A percentile compares a stretch with the other conserved stretches of the same genome.
Evolutionary conservation across 768 basidiomycete species (phyloP).

Genomic region (Amylocystis lapponica): DNA sequence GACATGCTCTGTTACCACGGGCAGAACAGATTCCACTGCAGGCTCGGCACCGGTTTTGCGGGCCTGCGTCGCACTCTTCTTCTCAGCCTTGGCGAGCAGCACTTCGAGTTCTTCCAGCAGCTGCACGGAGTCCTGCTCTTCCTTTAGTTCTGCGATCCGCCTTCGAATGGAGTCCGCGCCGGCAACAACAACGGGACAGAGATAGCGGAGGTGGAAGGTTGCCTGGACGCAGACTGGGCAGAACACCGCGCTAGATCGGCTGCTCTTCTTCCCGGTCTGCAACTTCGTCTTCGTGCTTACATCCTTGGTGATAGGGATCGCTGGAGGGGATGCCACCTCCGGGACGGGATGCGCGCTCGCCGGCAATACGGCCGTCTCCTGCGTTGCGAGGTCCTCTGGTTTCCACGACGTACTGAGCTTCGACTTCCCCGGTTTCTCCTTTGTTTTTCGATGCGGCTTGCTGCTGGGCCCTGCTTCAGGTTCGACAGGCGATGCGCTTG

Average conservation of each 20-base stretch:
- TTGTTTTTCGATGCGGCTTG: slow-evolving; percentile 7
- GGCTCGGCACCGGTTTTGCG: slow-evolving; percentile 12
- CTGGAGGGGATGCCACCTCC: background rate
- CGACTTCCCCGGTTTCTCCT: slow-evolving; percentile 4
- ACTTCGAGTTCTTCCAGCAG: slow-evolving; percentile 39
- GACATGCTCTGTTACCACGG: too few species aligned
- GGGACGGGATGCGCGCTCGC: background rate
- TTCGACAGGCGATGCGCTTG: background rate
- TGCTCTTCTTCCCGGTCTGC: slow-evolving; percentile 4
- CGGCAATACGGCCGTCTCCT: background rate
- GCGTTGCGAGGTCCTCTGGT: slow-evolving; percentile 6
- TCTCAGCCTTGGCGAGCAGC: slow-evolving; percentile 18
- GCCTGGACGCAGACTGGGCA: slow-evolving; percentile 43
- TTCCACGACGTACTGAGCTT: slow-evolving; percentile 11
- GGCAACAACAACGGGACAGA: slow-evolving; percentile 42
- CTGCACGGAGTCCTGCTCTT: slow-evolving; percentile 14
- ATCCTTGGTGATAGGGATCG: too few species aligned
- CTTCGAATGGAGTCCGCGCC: slow-evolving; percentile 38
- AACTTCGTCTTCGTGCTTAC: background rate
- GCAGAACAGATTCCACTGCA: too few species aligned
- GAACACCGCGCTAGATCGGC: slow-evolving; percentile 3
- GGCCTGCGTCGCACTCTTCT: too few species aligned
- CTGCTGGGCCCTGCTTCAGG: background rate
- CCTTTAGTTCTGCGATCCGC: slow-evolving; percentile 40
- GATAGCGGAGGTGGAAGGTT: slow-evolving; percentile 42